phyloP scores from a whole-genome alignment of 2,329 filamentous ascomycete genomes.

The Fusarium albidum region DNA sequence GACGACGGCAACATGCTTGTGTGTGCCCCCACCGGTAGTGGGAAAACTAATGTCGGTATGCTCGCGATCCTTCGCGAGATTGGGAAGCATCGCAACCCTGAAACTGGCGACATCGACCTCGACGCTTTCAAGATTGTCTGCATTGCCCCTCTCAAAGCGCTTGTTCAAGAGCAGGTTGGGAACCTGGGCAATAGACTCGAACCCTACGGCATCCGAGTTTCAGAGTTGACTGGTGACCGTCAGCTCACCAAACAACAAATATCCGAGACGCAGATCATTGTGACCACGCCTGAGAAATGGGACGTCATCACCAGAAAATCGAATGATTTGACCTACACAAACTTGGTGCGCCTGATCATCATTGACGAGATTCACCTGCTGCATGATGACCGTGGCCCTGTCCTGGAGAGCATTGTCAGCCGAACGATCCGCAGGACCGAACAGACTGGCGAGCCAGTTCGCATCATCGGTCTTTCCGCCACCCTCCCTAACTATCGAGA shows the following conservation, averaged over 20 bases:
- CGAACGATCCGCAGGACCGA: conserved; percentile 92
- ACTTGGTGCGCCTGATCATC: conserved; percentile 93
- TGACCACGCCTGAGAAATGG: conserved; percentile 99
- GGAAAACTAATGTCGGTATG: conserved; percentile 99
- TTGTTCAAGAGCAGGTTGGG: conserved; percentile 97
- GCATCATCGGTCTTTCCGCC: conserved; percentile 90
- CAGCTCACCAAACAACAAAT: conserved; percentile 99
- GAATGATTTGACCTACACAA: conserved; percentile 95
- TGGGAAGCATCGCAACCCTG: conserved; percentile 88
- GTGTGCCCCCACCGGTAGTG: conserved; percentile 95
- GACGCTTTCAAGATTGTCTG: conserved; percentile 99
- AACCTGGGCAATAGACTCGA: conserved; percentile 94
- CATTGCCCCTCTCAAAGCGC: conserved; percentile 92
- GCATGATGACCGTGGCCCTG: conserved; percentile 95
- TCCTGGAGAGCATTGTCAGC: conserved; percentile 95
- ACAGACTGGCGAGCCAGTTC: conserved; percentile 91
- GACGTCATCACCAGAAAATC: conserved; percentile 99
- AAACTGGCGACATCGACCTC: conserved; percentile 92
- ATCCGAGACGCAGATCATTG: conserved; percentile 95
- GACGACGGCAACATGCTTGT: conserved; percentile 98
- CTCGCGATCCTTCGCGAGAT: conserved; percentile 95
- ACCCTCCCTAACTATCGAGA: conserved; percentile 97
- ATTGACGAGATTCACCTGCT: conserved; percentile 98
- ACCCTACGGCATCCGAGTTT: conserved; percentile 88
- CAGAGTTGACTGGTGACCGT: conserved; percentile 96